A percentile compares a stretch with the other conserved stretches of the same genome.
Evolutionary conservation across 257 asterid genomes (phyloP).

Genomic region (Cordia subcordata): DNA sequence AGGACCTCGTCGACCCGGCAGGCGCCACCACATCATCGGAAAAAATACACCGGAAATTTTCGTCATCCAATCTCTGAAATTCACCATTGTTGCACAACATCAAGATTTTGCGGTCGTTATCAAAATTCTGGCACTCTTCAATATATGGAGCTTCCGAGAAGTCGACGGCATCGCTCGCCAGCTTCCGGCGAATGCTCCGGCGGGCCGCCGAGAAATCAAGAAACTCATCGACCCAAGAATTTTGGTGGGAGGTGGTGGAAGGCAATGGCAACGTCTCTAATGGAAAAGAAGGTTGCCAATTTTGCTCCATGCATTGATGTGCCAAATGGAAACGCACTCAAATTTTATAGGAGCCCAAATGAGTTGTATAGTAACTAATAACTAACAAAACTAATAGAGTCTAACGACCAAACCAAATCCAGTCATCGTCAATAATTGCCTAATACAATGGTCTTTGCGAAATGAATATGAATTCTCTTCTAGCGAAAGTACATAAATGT

Average conservation of each 20-base stretch:
- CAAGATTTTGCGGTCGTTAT: not conserved
- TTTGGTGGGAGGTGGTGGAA: conserved; percentile 9
- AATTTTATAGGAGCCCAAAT: not conserved
- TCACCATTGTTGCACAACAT: conserved; percentile 11
- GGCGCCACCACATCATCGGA: conserved; percentile 49
- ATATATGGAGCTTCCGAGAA: conserved; percentile 45
- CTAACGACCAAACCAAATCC: not conserved
- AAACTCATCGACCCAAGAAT: conserved; percentile 76
- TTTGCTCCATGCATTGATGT: conserved; percentile 65
- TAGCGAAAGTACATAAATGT: too few species aligned
- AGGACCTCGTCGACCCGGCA: conserved; percentile 17
- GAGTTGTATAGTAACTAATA: not conserved
- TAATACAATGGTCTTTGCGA: too few species aligned
- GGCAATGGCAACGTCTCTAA: conserved; percentile 47
- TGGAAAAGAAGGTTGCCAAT: conserved; percentile 56
- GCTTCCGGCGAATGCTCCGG: conserved; percentile 64
- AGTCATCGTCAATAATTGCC: conserved; percentile 8
- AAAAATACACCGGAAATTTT: conserved; percentile 71
- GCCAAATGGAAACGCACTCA: not conserved
- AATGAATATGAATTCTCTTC: too few species aligned
- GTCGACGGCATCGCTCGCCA: conserved; percentile 74
- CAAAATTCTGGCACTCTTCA: conserved; percentile 25
- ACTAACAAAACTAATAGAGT: not conserved
- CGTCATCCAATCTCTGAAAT: conserved; percentile 73
- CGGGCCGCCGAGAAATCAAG: conserved; percentile 73